phyloP scores from a whole-genome alignment of 306 rosid species.

The Citrullus mucosospermus region DNA sequence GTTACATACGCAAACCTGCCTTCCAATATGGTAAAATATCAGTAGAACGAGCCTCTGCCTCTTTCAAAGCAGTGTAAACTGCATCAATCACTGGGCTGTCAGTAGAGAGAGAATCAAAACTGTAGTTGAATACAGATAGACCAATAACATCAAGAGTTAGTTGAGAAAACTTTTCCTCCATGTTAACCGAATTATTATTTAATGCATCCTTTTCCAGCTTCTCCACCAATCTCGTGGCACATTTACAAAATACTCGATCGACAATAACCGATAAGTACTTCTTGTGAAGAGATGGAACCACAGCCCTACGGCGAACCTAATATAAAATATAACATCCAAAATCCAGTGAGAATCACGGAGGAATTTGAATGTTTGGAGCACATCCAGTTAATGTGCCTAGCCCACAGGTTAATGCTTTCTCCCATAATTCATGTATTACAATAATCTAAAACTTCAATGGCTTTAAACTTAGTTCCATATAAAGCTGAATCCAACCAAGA shows the following conservation, averaged over 20 bases:
- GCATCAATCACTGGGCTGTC: constrained; percentile 90
- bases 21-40: constrained; percentile 94
- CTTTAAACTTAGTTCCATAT: neutral
- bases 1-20: constrained; percentile 21
- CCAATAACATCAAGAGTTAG: constrained; percentile 92
- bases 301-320: constrained; percentile 92
- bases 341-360: neutral
- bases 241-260: constrained; percentile 74
- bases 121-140: constrained; percentile 82
- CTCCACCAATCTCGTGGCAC: constrained; percentile 86
- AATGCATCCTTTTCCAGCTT: constrained; percentile 55
- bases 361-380: neutral
- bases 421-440: neutral
- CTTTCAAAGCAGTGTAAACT: constrained; percentile 89
- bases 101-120: constrained; percentile 56
- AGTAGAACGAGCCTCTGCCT: constrained; percentile 92
- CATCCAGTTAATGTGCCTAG: neutral
- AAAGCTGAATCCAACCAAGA: no score
- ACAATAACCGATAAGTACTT: constrained; percentile 80
- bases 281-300: constrained; percentile 93
- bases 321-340: constrained; percentile 15
- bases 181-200: constrained; percentile 64
- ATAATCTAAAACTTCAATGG: neutral
- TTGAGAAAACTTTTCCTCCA: constrained; percentile 86
- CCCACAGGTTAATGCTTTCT: neutral